phyloP scores from a whole-genome alignment of 2,329 filamentous ascomycete genomes.

The Beauveria sp. region DNA sequence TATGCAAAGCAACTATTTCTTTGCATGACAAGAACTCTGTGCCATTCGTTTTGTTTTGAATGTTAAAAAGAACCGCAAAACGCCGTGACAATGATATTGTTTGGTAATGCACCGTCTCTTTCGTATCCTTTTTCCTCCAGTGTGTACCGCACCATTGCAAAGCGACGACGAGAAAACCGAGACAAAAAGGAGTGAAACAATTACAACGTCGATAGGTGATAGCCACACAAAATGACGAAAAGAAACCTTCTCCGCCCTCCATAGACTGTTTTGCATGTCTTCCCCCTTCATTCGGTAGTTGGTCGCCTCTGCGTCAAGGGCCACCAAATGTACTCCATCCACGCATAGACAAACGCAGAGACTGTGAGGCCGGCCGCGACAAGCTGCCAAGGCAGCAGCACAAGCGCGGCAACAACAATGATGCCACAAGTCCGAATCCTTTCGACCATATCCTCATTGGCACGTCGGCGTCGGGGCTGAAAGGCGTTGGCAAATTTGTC shows the following conservation, averaged over 20 bases:
- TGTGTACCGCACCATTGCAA: background rate
- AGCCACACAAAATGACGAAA: background rate
- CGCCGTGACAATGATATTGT: conserved; percentile 12
- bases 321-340: conserved; percentile 20
- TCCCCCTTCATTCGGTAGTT: background rate
- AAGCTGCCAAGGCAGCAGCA: conserved; percentile 39
- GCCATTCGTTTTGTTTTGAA: conserved; percentile 1
- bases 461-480: conserved; percentile 20
- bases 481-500: background rate
- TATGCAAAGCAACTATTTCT: background rate
- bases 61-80: conserved; percentile 4
- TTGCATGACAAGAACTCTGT: background rate
- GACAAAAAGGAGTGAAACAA: background rate
- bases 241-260: background rate
- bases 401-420: conserved; percentile 33
- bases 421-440: conserved; percentile 35
- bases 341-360: conserved; percentile 33
- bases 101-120: conserved; percentile 4
- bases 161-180: background rate
- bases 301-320: background rate
- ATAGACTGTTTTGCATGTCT: background rate
- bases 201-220: background rate
- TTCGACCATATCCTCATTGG: conserved; percentile 31
- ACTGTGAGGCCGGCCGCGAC: conserved; percentile 28
- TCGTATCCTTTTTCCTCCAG: background rate